Evolutionary conservation across 768 basidiomycete genomes (phyloP).

Genomic region (Tulasnella sp.): DNA sequence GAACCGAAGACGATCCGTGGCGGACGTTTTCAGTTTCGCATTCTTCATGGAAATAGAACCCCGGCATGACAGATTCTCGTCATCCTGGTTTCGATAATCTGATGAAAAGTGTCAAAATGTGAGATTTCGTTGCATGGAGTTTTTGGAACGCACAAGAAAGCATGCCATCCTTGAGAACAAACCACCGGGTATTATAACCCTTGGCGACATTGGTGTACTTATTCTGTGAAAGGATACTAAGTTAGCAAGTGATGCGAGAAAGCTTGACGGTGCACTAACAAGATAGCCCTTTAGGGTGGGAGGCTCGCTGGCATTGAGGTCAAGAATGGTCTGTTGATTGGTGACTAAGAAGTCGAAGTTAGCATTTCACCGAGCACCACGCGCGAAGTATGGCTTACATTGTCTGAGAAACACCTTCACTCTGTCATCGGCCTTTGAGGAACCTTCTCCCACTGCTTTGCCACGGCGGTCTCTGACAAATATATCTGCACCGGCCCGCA

Average conservation of each 20-base stretch:
- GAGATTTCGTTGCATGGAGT: neutral
- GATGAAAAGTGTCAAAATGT: slow-evolving; percentile 5
- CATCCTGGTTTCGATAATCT: slow-evolving; percentile 81
- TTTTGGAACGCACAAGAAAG: slow-evolving; percentile 53
- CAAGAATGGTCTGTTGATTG: slow-evolving; percentile 64
- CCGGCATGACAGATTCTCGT: slow-evolving; percentile 71
- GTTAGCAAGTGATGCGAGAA: neutral
- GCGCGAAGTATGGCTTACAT: slow-evolving; percentile 37
- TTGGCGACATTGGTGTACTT: slow-evolving; percentile 89
- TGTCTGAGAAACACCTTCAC: slow-evolving; percentile 74
- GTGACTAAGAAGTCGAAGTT: slow-evolving; percentile 37
- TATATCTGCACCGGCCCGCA: slow-evolving; percentile 77
- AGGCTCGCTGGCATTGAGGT: slow-evolving; percentile 36
- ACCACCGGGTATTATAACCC: slow-evolving; percentile 85
- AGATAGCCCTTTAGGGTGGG: slow-evolving; percentile 62
- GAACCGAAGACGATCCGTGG: slow-evolving; percentile 56
- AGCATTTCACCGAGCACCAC: neutral
- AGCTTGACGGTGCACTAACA: neutral
- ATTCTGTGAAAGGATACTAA: slow-evolving; percentile 30
- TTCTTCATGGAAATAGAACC: slow-evolving; percentile 82
- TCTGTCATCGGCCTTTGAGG: slow-evolving; percentile 59
- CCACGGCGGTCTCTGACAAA: slow-evolving; percentile 72
- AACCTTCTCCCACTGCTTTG: slow-evolving; percentile 47
- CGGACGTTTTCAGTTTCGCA: slow-evolving; percentile 43
- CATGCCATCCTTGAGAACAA: slow-evolving; percentile 73